phyloP scores from a whole-genome alignment of 257 asterid genomes.

The Voacanga thouarsii region DNA sequence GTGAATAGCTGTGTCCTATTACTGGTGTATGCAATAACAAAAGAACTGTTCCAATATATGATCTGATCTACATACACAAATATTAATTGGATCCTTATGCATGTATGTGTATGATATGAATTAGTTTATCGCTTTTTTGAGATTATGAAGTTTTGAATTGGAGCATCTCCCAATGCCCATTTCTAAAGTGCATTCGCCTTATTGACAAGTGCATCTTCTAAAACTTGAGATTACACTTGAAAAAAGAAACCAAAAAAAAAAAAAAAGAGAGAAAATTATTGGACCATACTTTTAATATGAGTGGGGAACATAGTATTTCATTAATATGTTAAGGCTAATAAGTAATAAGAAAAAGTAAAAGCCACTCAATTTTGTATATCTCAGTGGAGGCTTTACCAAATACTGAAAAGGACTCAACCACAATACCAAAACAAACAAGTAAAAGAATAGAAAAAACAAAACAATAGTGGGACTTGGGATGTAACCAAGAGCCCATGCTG shows the following conservation, averaged over 20 bases:
- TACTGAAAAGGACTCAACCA: constrained; percentile 17
- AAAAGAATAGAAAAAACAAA: not conserved
- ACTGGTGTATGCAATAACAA: not conserved
- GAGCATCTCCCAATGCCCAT: not conserved
- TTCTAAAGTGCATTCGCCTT: not conserved
- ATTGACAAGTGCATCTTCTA: not conserved
- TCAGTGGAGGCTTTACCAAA: constrained; percentile 19
- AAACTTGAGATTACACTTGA: not conserved
- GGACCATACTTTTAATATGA: constrained; percentile 1
- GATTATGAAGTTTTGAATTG: not conserved
- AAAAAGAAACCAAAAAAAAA: not conserved
- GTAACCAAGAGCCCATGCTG: constrained; percentile 6
- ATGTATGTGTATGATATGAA: too few relatives aligned
- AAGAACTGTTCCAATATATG: not conserved
- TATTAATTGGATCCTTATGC: not conserved
- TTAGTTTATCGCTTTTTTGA: too few relatives aligned
- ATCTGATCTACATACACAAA: not conserved
- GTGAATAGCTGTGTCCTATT: not conserved
- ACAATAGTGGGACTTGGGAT: not conserved
- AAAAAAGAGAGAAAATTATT: not conserved
- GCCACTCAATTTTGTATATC: constrained; percentile 10
- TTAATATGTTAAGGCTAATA: constrained; percentile 8
- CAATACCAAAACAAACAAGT: not conserved
- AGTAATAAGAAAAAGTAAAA: not conserved
- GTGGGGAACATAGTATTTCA: constrained; percentile 21